Conservation (phyloP, 805 yeast genomes). For the Lipomyces orientalis region DNA sequence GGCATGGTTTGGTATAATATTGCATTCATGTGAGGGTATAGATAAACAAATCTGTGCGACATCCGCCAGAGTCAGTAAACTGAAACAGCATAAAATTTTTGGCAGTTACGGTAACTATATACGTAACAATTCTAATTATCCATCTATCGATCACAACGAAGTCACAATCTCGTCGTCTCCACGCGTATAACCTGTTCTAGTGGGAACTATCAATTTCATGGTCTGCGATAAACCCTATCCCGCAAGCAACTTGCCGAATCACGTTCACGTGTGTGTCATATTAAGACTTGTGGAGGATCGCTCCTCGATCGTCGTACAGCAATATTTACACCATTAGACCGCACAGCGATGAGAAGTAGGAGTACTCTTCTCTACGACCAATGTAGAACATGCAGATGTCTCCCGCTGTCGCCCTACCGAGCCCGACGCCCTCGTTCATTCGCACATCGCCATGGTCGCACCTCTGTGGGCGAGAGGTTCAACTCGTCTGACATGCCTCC, state of each 20-base stretch:
- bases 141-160: too few relatives aligned
- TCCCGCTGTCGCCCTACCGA: background rate
- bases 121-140: too few relatives aligned
- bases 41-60: background rate
- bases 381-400: background rate
- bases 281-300: background rate
- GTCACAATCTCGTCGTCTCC: background rate
- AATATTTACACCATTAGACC: background rate
- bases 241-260: background rate
- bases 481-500: constrained; percentile 25
- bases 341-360: background rate
- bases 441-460: background rate
- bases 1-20: background rate
- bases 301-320: background rate
- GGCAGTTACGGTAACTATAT: too few relatives aligned
- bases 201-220: too few relatives aligned
- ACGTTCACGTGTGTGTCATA: background rate
- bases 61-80: background rate
- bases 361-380: background rate
- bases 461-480: constrained; percentile 8
- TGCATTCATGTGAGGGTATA: background rate
- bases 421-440: background rate
- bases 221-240: background rate
- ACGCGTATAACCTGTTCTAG: background rate
- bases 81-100: too few relatives aligned